These are phyloP conservation scores for Nicotiana otophora DNA, from an alignment of 257 asterid species.

Conservation along the genomic window DNA sequence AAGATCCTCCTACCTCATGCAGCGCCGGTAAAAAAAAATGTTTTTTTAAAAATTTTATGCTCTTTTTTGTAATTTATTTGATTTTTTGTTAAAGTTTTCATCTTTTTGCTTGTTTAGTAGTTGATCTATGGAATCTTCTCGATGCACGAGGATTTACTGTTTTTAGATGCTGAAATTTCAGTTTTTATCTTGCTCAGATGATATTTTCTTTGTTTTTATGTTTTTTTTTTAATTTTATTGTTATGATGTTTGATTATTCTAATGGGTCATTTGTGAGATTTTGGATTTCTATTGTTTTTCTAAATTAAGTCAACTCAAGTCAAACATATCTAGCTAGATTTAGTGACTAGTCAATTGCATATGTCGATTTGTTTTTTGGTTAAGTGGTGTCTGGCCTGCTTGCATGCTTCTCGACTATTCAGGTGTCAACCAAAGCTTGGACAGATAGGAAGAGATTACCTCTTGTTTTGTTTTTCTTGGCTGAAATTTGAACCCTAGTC, in stretches of 20 bases:
- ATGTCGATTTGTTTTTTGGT: no score
- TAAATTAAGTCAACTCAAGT: background rate
- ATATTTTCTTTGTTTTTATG: background rate
- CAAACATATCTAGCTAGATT: background rate
- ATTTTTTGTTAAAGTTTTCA: background rate
- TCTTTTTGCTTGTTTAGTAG: background rate
- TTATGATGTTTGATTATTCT: background rate
- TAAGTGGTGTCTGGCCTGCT: background rate
- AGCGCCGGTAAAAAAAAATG: background rate
- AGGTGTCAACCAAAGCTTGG: background rate
- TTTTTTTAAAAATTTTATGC: background rate
- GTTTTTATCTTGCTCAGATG: background rate
- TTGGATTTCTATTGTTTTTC: background rate
- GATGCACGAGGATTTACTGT: background rate
- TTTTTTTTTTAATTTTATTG: background rate
- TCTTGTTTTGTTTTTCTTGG: background rate
- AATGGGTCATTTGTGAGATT: background rate
- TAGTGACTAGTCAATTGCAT: background rate
- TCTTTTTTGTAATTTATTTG: background rate
- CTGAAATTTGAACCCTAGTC: background rate
- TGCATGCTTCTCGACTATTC: background rate
- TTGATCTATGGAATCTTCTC: background rate
- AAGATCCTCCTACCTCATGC: constrained; percentile 12
- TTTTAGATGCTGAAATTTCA: background rate
- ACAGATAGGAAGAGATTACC: background rate